phyloP scores from a whole-genome alignment of 345 rosid species.

The Heritiera littoralis region DNA sequence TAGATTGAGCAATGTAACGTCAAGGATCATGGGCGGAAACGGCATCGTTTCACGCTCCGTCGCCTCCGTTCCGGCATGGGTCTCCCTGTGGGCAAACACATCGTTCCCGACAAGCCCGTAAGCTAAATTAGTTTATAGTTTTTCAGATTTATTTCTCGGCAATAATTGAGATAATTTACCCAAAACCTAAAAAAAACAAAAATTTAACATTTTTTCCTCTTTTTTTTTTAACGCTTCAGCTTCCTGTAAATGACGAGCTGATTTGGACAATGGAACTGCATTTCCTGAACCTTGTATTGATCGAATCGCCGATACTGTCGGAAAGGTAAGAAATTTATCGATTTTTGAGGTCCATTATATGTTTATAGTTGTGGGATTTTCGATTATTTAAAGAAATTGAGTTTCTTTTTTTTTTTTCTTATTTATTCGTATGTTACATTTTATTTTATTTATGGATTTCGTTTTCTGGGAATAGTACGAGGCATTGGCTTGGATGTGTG shows the following conservation, averaged over 20 bases:
- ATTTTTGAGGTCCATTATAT: neutral
- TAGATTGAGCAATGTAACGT: constrained; percentile 68
- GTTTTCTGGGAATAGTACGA: constrained; percentile 57
- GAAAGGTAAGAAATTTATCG: constrained; percentile 53
- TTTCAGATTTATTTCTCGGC: neutral
- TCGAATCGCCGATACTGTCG: constrained; percentile 96
- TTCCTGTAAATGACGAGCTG: constrained; percentile 84
- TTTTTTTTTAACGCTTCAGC: constrained; percentile 36
- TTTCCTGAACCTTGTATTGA: constrained; percentile 94
- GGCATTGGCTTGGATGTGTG: constrained; percentile 94
- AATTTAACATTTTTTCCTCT: neutral
- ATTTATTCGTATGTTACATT: neutral
- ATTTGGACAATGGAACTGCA: constrained; percentile 88
- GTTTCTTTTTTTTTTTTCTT: neutral
- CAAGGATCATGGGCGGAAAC: constrained; percentile 83
- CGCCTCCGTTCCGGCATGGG: constrained; percentile 92
- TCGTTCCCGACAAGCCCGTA: constrained; percentile 94
- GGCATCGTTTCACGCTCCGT: constrained; percentile 71
- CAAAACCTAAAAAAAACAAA: constrained; percentile 3
- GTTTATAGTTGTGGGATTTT: neutral
- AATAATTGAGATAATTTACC: neutral
- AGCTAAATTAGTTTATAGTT: constrained; percentile 21
- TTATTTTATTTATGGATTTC: neutral
- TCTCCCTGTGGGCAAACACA: constrained; percentile 85
- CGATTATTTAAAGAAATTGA: neutral